A percentile compares a stretch with the other conserved stretches of the same genome.
Conservation (phyloP, 1,284 basidiomycete genomes). For the Anthracocystis walkeri region DNA sequence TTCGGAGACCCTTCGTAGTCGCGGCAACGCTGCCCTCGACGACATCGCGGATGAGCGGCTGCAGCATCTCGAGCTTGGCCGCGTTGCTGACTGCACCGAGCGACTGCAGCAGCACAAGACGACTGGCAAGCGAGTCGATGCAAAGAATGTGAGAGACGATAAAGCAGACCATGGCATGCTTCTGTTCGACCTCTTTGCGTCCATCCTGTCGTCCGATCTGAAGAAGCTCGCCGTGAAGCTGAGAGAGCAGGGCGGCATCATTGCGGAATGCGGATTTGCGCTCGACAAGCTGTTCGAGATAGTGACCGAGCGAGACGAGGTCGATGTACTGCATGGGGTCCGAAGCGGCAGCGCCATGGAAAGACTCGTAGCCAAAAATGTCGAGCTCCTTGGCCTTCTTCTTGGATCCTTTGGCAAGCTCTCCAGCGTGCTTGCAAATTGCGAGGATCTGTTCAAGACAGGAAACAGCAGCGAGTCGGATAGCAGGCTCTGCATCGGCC, state of each 20-base stretch:
- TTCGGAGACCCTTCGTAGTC: constrained; percentile 22
- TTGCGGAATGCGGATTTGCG: constrained; percentile 73
- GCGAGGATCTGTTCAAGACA: constrained; percentile 74
- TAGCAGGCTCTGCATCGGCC: constrained; percentile 72
- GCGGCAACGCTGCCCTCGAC: constrained; percentile 10
- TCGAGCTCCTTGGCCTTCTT: constrained; percentile 69
- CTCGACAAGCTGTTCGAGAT: constrained; percentile 74
- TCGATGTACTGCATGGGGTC: constrained; percentile 80
- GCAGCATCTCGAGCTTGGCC: constrained; percentile 77
- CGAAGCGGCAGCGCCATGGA: constrained; percentile 79
- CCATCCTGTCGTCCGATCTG: constrained; percentile 73
- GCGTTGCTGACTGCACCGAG: constrained; percentile 76
- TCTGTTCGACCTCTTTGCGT: constrained; percentile 77
- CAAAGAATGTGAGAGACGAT: constrained; percentile 83
- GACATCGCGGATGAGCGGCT: constrained; percentile 75
- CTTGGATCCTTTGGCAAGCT: constrained; percentile 31
- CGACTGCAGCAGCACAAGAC: constrained; percentile 75
- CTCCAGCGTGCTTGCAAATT: constrained; percentile 69
- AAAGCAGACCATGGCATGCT: constrained; percentile 81
- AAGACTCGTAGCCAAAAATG: constrained; percentile 83
- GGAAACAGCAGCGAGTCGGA: constrained; percentile 77
- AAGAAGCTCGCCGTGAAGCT: constrained; percentile 77
- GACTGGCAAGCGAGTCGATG: constrained; percentile 74
- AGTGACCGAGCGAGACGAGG: constrained; percentile 78
- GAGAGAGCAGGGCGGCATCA: constrained; percentile 77